Evolutionary conservation across 2,329 filamentous ascomycete genomes (phyloP), one percentile per base, ranked within the genome.

Genomic region (Cryoendolithus antarcticus): DNA sequence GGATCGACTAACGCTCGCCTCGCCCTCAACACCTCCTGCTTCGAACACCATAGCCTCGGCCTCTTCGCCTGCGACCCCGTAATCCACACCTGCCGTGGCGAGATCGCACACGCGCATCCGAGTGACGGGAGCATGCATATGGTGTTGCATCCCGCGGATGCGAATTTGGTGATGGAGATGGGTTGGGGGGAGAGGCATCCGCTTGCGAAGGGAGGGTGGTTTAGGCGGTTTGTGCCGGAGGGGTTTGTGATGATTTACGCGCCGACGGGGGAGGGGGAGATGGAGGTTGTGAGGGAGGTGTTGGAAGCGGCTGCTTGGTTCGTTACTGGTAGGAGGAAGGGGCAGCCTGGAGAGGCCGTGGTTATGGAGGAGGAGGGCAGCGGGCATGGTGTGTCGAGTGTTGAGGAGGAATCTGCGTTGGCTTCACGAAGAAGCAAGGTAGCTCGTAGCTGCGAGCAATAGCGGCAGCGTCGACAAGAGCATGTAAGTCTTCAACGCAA

Each of bases 201-300:
- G 4, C 49, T 86, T 39, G 78, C 82, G 6, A 73, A 75, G 51
- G 78, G 75, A 39, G 74, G 75, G 32, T 77, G 74, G 66, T 71
- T 79, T 46, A 67, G 69, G 44, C 71, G 75, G 53, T 82, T 82
- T 37, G 77, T 91, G 40, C 82, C 84, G 0, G 63, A 69, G 3
- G 79, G 81, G 32, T 93, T 93, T 58, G 67, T 85, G 41, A 78
- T 93, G 75, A 68, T 93, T 4, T 93, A 93, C 62, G 82, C 85
- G 11, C 85, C 86, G 2, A 65, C 82, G 52, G 69, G 77, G 46
- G 70, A 76, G 42, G 67, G 71, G 19, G 84, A 93, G 56, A 59
- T 91, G 19, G 68, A 73, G 38, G 69, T 76, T 37, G 71, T 88
- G 3, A 71, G 75, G 56, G 65, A 67, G 47, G 82, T 93, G 48